Conservation (phyloP, 2,329 filamentous ascomycete genomes). For the Gnomoniopsis smithogilvyi region DNA sequence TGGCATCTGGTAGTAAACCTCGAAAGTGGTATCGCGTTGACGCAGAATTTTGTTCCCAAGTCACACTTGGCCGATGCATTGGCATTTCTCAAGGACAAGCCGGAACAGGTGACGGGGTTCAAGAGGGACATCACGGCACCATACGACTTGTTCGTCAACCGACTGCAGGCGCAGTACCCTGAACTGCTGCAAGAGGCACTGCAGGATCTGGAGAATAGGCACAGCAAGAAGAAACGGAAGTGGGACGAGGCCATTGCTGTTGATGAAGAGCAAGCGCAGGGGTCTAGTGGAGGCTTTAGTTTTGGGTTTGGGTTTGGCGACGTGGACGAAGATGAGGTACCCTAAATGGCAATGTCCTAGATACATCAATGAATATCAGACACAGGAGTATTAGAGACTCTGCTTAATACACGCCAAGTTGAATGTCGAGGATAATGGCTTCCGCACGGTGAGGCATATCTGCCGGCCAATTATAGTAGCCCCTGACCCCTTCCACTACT, state of each 20-base stretch:
- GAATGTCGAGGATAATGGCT: no score
- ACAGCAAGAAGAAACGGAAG: conserved; percentile 68
- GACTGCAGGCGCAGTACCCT: conserved; percentile 61
- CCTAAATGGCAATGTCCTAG: background rate
- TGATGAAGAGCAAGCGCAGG: conserved; percentile 30
- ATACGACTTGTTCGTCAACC: conserved; percentile 70
- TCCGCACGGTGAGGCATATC: no score
- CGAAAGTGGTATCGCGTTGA: conserved; percentile 79
- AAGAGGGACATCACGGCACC: conserved; percentile 67
- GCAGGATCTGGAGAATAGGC: conserved; percentile 60
- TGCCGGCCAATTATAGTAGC: no score
- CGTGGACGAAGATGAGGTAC: conserved; percentile 37
- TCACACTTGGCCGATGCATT: conserved; percentile 73
- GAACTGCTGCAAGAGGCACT: conserved; percentile 65
- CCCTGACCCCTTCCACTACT: no score
- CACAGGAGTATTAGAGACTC: no score
- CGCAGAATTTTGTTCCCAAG: conserved; percentile 89
- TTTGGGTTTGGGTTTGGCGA: conserved; percentile 55
- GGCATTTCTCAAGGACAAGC: conserved; percentile 75
- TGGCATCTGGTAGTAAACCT: conserved; percentile 95
- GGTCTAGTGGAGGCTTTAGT: conserved; percentile 39
- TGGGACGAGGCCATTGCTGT: conserved; percentile 77
- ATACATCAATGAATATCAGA: background rate
- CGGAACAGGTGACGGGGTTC: conserved; percentile 87
- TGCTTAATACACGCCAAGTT: no score